Evolutionary conservation across 306 rosid genomes (phyloP), one percentile per base, ranked within the genome.

Genomic region (Clitoria ternatea): DNA sequence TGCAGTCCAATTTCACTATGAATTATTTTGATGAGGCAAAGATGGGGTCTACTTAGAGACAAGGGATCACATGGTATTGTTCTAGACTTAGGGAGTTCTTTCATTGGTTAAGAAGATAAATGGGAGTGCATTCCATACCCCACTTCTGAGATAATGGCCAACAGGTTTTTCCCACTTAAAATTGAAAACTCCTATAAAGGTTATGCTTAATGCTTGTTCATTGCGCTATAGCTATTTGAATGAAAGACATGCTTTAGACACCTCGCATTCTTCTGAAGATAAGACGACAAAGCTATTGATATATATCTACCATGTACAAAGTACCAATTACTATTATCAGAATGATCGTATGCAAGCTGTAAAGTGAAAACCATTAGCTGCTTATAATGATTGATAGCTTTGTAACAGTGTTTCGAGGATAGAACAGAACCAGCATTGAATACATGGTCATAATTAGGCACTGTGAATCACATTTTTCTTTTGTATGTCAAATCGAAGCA

Each of bases 201-300:
- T 42, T 33, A 43, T n/a, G 32, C 52, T 61, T 10, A 27, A 42
- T 53, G 43, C 18, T 24, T 53, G 66, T 42, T 69, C 8, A 43
- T 33, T 60, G 42, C 18, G 44, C 4, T 26, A 27, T 64, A 61
- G 14, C 30, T 59, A n/a, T n/a, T n/a, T n/a, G n/a, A n/a, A n/a
- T n/a, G n/a, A n/a, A n/a, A n/a, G n/a, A n/a, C n/a, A n/a, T 70
- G 66, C 61, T 53, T 52, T 42, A 43, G 60, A 77, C 81, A 69
- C 49, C 3, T 77, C 65, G 61, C 56, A 40, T 39, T 1, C 6
- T 32, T 3, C 4, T 4, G 4, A 3, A 32, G 6, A 1, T 5
- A 32, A 4, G 3, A 32, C 6, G 36, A 32, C 36, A 32, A 32
- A 22, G 43, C 26, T 27, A 23, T 52, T 32, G 37, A n/a, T n/a